These are phyloP conservation scores for Ambispora gerdemannii DNA, from an alignment of 192 early-diverging fungal species.

Conservation along the genomic window DNA sequence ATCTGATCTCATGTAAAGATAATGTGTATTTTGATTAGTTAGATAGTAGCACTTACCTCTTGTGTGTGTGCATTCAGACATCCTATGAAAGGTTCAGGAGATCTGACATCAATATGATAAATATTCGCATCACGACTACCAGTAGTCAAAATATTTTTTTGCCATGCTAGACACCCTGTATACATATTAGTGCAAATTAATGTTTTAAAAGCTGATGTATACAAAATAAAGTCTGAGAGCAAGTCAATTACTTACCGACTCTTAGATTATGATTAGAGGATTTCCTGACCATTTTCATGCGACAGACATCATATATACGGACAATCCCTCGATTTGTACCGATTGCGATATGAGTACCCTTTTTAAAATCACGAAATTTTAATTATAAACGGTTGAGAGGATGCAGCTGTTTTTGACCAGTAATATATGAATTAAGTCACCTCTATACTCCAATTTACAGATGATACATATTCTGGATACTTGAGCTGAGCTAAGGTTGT, in stretches of 20 bases:
- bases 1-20: too few species aligned
- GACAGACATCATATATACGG: conserved; percentile 66
- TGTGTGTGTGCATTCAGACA: conserved; percentile 52
- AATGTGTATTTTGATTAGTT: too few species aligned
- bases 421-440: conserved; percentile 30
- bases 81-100: conserved; percentile 41
- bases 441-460: conserved; percentile 70
- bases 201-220: neutral
- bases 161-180: conserved; percentile 48
- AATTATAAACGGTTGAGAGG: too few species aligned
- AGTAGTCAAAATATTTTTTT: conserved; percentile 58
- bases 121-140: conserved; percentile 75
- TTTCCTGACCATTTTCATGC: conserved; percentile 39
- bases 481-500: conserved; percentile 36
- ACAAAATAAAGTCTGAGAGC: neutral
- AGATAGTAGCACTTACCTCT: conserved; percentile 41
- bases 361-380: neutral
- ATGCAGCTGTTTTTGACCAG: neutral
- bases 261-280: conserved; percentile 48
- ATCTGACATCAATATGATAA: conserved; percentile 64
- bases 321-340: conserved; percentile 67
- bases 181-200: neutral
- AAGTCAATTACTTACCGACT: conserved; percentile 47
- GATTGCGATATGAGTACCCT: conserved; percentile 63
- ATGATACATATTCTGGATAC: conserved; percentile 61